Conservation (phyloP, 2,329 filamentous ascomycete species). For the Colletotrichum godetiae region DNA sequence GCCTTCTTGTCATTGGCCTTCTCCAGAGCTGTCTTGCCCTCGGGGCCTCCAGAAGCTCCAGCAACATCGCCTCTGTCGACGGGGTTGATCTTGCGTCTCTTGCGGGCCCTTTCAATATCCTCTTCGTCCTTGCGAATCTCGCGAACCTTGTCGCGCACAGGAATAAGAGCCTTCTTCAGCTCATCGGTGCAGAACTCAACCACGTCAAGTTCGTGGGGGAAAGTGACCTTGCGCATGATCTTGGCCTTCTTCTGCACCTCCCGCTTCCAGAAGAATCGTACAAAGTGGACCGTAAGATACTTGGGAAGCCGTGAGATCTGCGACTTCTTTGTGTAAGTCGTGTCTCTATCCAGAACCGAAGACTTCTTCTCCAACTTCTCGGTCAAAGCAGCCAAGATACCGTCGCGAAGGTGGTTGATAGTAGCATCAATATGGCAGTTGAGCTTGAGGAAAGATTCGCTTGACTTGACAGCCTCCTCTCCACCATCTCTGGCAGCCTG, state of each 20-base stretch:
- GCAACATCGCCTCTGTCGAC: slow-evolving; percentile 59
- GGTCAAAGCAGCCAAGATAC: slow-evolving; percentile 82
- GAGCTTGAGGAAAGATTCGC: slow-evolving; percentile 88
- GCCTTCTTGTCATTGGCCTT: slow-evolving; percentile 53
- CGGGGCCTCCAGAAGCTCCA: slow-evolving; percentile 56
- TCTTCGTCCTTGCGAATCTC: slow-evolving; percentile 95
- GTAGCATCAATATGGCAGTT: slow-evolving; percentile 93
- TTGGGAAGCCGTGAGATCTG: slow-evolving; percentile 91
- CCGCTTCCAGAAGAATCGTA: slow-evolving; percentile 97
- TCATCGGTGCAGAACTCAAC: slow-evolving; percentile 97
- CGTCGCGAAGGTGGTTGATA: slow-evolving; percentile 92
- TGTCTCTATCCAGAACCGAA: slow-evolving; percentile 79
- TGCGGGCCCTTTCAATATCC: slow-evolving; percentile 90
- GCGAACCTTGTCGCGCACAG: slow-evolving; percentile 95
- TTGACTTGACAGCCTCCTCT: slow-evolving; percentile 74
- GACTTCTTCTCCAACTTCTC: slow-evolving; percentile 95
- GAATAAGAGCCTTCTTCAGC: slow-evolving; percentile 83
- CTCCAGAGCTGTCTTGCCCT: slow-evolving; percentile 62
- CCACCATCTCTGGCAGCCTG: slow-evolving; percentile 78
- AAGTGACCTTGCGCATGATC: slow-evolving; percentile 99
- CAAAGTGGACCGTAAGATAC: slow-evolving; percentile 96
- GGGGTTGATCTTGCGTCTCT: slow-evolving; percentile 82
- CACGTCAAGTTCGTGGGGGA: slow-evolving; percentile 91
- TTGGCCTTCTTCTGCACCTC: slow-evolving; percentile 98
- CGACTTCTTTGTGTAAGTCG: slow-evolving; percentile 90